Percentiles rank a stretch among this genome's conserved stretches.
Conservation (phyloP, 78 protist species). For the Isochrysis galbana region DNA sequence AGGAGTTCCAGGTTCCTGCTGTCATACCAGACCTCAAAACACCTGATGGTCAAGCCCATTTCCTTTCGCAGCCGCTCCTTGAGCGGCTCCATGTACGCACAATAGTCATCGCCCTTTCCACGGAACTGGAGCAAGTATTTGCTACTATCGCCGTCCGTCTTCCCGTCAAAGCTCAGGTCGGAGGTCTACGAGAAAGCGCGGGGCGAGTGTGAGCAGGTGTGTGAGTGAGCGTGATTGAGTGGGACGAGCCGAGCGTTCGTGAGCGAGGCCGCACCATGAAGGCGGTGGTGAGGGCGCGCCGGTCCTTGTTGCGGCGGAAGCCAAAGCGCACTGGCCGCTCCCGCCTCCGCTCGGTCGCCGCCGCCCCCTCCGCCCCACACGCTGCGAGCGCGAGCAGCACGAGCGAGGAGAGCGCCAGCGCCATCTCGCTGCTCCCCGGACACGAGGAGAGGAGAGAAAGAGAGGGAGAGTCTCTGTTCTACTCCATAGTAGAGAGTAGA, state of each 20-base stretch:
- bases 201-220: background rate
- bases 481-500: too few species aligned
- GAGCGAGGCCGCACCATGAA: background rate
- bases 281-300: background rate
- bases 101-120: constrained; percentile 1
- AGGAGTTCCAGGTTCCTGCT: background rate
- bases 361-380: too few species aligned
- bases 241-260: background rate
- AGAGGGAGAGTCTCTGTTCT: too few species aligned
- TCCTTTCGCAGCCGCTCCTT: background rate
- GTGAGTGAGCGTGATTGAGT: background rate
- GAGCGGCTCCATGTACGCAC: constrained; percentile 2
- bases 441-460: too few species aligned
- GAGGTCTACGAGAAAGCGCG: background rate
- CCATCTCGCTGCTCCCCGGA: too few species aligned
- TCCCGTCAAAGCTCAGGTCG: background rate
- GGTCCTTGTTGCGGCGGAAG: too few species aligned
- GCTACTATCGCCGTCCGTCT: background rate
- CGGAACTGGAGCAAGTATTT: background rate
- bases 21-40: constrained; percentile 11
- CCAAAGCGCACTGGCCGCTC: too few species aligned
- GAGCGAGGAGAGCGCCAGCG: too few species aligned
- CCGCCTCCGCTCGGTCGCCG: too few species aligned
- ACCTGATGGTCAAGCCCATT: background rate
- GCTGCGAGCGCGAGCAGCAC: too few species aligned